Evolutionary conservation across 768 basidiomycete species (phyloP), one percentile per base, ranked within the genome.

Genomic region (Mycena capillaripes): DNA sequence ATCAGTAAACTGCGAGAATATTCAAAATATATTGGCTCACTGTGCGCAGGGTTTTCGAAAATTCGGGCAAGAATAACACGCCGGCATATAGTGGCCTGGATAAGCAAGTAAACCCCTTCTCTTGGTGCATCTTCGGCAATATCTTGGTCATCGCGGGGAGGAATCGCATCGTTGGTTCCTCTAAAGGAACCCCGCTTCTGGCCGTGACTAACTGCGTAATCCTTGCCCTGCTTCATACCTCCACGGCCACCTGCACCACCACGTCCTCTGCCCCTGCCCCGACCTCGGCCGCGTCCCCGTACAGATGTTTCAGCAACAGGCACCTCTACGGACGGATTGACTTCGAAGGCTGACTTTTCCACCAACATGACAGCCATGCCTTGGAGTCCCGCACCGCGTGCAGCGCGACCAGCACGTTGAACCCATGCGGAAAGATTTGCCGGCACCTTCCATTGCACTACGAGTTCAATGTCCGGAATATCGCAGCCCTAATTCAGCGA

Each of bases 401-500:
- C 83, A 0, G 82, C 82, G 4, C 82, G 72, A 0, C 83, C 82
- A 0, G 82, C 82, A 1, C 81, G 76, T 66, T 83, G 83, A 0
- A 83, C 75, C 38, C 46, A 85, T 23, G 77, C 70, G 0, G 81
- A 83, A 0, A 84, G 36, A 9, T 75, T 76, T 3, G 66, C 25
- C 0, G 84, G 80, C 0, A 79, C 36, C 34, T 82, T 84, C 83
- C 83, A 85, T 53, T 84, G 84, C 0, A 84, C 80, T 3, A 84
- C 83, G 25, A 83, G 36, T 16, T 82, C 82, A 6, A 85, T 75
- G 55, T 83, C 79, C 0, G 80, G 78, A 38, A 84, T 77, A 27
- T 65, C 63, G 23, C 36, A 40, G 1, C 63, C 63, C 63, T 65
- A 17, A 34, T n/a, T n/a, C n/a, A n/a, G n/a, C n/a, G n/a, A n/a